Conservation (phyloP, 1,139 yeast genomes). For the Pichia sp. region DNA sequence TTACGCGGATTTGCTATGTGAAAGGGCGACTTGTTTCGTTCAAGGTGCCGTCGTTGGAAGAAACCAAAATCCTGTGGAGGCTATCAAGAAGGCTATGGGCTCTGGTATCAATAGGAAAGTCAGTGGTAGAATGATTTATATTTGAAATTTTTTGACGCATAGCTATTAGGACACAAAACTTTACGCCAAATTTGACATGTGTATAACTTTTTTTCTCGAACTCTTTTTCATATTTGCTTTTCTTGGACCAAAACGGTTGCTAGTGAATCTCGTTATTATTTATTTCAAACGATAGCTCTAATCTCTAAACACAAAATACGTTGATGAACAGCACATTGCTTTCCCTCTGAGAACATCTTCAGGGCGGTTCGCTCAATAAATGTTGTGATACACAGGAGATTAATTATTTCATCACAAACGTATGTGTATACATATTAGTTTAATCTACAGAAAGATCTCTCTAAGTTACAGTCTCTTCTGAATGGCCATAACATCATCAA, state of each 20-base stretch:
- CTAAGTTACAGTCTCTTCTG: slow-evolving; percentile 39
- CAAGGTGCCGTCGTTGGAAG: slow-evolving; percentile 14
- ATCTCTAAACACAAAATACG: too few relatives aligned
- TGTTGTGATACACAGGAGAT: background rate
- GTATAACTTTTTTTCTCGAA: too few relatives aligned
- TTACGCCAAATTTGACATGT: background rate
- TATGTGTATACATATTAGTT: background rate
- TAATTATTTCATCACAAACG: background rate
- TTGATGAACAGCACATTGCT: too few relatives aligned
- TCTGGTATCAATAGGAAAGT: slow-evolving; percentile 27
- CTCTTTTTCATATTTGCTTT: background rate
- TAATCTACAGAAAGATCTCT: background rate
- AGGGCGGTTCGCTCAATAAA: too few relatives aligned
- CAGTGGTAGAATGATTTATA: slow-evolving; percentile 26
- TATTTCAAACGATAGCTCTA: too few relatives aligned
- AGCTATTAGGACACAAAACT: background rate
- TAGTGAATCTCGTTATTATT: too few relatives aligned
- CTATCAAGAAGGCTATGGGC: slow-evolving; percentile 22
- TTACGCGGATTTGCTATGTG: slow-evolving; percentile 31
- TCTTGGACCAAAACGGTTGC: too few relatives aligned
- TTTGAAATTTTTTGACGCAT: slow-evolving; percentile 14
- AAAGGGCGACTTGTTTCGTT: slow-evolving; percentile 30
- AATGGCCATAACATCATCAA: slow-evolving; percentile 81
- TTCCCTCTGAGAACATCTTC: too few relatives aligned
- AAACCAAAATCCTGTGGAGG: slow-evolving; percentile 18